Evolutionary conservation across 1,139 yeast genomes (phyloP), one percentile per base, ranked within the genome.

Genomic region (Blastobotrys arbuscula): DNA sequence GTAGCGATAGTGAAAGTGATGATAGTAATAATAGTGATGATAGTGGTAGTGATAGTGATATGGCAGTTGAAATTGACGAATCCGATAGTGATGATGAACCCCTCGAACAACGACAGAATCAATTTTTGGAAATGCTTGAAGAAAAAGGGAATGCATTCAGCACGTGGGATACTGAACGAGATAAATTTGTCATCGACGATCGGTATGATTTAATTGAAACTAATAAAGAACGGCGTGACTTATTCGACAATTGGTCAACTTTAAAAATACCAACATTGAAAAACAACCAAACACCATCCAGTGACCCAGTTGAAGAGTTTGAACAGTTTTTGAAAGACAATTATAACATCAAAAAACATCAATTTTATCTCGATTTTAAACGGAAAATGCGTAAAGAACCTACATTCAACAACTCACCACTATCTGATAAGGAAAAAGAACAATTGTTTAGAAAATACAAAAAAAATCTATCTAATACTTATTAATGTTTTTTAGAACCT

Each of bases 131-230:
- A 12, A 54, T 75, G 55, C 60, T 76, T 10, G 60, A 57, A 6
- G 28, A 50, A 3, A 24, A 57, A 0, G 52, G 73, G 3, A 70
- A 75, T 51, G 75, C 78, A 0, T 74, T 57, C 51, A 65, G 73
- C 3, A 58, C 75, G 0, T 78, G 80, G 78, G 78, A 75, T 37
- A 58, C 64, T 0, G 81, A 76, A 55, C 62, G 69, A n/a, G 58
- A 63, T 6, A 66, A 66, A 39, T 55, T 78, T 1, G 58, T 71
- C 1, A 54, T 64, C 28, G 75, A 74, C 45, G 70, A 73, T 1
- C 59, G 72, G 21, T 78, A 69, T 56, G 62, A 65, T 38, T 59
- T 54, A 8, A 51, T 74, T 33, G 74, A 69, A 31, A 57, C 64
- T 15, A 67, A 69, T 42, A 56, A 55, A 35, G 62, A 58, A 31